phyloP scores from a whole-genome alignment of 306 rosid species.

The Cucurbita maxima region DNA sequence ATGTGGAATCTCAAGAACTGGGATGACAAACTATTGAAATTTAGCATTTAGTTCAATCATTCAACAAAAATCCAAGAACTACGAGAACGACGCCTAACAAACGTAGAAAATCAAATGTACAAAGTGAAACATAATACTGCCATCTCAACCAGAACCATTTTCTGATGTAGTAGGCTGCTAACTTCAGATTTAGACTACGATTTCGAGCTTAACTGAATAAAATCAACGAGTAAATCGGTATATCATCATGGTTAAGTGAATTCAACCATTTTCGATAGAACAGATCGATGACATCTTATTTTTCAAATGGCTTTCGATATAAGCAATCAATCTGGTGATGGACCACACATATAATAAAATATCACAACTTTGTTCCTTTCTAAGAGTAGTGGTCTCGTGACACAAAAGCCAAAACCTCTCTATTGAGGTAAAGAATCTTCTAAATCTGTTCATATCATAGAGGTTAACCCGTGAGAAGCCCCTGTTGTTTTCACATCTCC shows the following conservation, averaged over 20 bases:
- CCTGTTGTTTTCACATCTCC: neutral
- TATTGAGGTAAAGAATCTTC: constrained; percentile 1
- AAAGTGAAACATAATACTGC: neutral
- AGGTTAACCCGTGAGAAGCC: constrained; percentile 5
- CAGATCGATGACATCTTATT: neutral
- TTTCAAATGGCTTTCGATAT: neutral
- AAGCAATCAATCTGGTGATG: neutral
- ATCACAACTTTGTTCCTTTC: neutral
- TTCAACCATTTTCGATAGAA: neutral
- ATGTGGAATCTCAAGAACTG: neutral
- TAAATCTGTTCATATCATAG: neutral
- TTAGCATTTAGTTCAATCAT: neutral
- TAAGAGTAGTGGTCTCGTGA: constrained; percentile 6
- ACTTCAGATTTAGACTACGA: neutral
- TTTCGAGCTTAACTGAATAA: neutral
- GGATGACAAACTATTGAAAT: neutral
- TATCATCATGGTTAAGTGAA: neutral
- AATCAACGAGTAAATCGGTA: neutral
- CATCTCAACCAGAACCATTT: neutral
- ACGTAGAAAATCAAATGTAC: neutral
- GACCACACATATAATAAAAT: neutral
- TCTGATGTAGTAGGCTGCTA: neutral
- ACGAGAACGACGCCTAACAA: neutral
- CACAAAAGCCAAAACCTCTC: constrained; percentile 4
- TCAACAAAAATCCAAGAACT: neutral